Conservation (phyloP, 2,329 filamentous ascomycete genomes). For the Tolypocladium paradoxum region DNA sequence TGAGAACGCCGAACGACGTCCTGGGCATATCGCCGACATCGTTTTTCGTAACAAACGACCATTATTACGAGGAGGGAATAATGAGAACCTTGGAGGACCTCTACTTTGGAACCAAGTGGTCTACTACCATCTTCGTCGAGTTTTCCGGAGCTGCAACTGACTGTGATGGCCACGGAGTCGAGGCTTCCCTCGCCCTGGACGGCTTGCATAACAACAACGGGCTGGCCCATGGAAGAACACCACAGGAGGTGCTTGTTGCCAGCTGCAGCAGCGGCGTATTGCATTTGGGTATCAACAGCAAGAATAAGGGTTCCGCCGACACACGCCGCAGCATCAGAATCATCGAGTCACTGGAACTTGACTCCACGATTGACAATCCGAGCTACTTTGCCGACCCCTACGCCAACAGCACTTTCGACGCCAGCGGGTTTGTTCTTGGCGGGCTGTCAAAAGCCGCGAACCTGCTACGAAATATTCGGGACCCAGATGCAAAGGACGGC, state of each 20-base stretch:
- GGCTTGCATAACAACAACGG: conserved; percentile 46
- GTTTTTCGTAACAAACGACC: conserved; percentile 52
- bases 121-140: conserved; percentile 34
- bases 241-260: conserved; percentile 29
- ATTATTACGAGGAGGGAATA: conserved; percentile 37
- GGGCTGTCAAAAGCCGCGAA: conserved; percentile 33
- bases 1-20: conserved; percentile 50
- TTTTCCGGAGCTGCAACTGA: conserved; percentile 15
- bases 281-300: conserved; percentile 25
- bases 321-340: conserved; percentile 17
- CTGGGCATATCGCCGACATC: conserved; percentile 32
- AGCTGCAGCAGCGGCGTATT: conserved; percentile 35
- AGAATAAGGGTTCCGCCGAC: neutral
- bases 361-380: conserved; percentile 44
- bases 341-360: conserved; percentile 29
- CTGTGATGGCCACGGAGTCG: conserved; percentile 21
- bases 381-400: conserved; percentile 46
- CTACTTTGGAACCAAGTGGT: conserved; percentile 31
- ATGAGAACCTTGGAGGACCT: conserved; percentile 37
- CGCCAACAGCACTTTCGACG: conserved; percentile 28
- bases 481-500: conserved; percentile 27
- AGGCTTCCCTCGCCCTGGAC: conserved; percentile 30
- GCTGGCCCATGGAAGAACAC: conserved; percentile 34
- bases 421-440: conserved; percentile 41
- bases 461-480: conserved; percentile 17